Evolutionary conservation across 352 stramenopile genomes (phyloP).

Genomic region (Paralagenidium karlingii): DNA sequence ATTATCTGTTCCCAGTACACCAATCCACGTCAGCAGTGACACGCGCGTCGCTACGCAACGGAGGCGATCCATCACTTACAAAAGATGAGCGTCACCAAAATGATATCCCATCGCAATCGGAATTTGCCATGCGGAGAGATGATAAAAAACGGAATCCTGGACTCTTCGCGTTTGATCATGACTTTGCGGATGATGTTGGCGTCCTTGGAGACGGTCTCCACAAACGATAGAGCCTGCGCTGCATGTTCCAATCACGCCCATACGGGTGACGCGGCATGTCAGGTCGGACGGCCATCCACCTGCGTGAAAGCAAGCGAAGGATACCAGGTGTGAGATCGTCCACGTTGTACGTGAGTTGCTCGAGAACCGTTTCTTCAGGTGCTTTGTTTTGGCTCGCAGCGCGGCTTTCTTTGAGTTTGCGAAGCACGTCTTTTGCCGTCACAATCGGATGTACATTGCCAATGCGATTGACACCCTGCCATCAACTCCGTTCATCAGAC

Average conservation of each 20-base stretch:
- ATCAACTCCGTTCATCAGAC: too few relatives aligned
- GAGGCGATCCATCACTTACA: slow-evolving; percentile 20
- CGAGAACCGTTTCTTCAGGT: too few relatives aligned
- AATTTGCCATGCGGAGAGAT: slow-evolving; percentile 70
- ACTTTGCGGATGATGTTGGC: slow-evolving; percentile 83
- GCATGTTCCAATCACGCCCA: too few relatives aligned
- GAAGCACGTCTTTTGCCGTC: slow-evolving; percentile 35
- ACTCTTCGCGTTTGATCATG: slow-evolving; percentile 71
- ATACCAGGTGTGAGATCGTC: slow-evolving; percentile 71
- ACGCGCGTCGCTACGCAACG: background rate
- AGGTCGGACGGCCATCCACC: too few relatives aligned
- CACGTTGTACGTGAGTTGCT: too few relatives aligned
- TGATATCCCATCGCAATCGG: slow-evolving; percentile 57
- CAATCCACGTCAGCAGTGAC: background rate
- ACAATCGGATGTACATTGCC: background rate
- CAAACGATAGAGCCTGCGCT: slow-evolving; percentile 69
- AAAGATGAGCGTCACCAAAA: slow-evolving; percentile 55
- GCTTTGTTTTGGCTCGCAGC: slow-evolving; percentile 16
- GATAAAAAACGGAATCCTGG: slow-evolving; percentile 59
- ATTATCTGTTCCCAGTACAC: slow-evolving; percentile 39
- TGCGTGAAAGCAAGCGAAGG: too few relatives aligned
- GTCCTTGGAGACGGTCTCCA: slow-evolving; percentile 58
- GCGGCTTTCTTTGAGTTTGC: slow-evolving; percentile 34
- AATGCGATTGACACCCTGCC: too few relatives aligned
- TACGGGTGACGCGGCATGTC: too few relatives aligned